Evolutionary conservation across 306 rosid species (phyloP).

Genomic region (Fragaria ananassa): DNA sequence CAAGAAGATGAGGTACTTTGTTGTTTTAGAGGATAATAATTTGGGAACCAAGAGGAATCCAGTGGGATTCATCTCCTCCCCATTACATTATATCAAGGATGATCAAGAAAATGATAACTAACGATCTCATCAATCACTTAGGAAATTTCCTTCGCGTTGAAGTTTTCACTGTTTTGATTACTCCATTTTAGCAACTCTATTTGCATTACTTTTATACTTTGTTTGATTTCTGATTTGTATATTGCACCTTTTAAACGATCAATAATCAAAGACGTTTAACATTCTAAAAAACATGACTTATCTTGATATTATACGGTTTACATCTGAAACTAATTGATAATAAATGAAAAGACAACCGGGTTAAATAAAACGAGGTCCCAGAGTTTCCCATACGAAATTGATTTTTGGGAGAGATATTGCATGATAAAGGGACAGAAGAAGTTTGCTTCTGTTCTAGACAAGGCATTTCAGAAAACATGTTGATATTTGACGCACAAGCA

Average conservation of each 20-base stretch:
- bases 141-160: not conserved
- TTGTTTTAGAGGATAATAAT: not conserved
- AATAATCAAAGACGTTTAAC: not conserved
- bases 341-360: too few species aligned
- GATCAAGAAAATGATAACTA: not conserved
- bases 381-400: not conserved
- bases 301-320: too few species aligned
- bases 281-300: not conserved
- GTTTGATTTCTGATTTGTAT: not conserved
- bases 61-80: not conserved
- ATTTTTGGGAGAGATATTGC: not conserved
- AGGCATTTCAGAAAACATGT: not conserved
- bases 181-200: not conserved
- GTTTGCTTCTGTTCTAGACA: not conserved
- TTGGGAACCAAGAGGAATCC: not conserved
- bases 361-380: not conserved
- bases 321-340: not conserved
- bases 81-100: not conserved
- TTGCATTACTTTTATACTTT: not conserved
- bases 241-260: not conserved
- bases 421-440: too few species aligned
- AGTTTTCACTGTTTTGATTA: constrained; percentile 1
- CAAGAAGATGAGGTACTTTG: not conserved
- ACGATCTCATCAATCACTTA: not conserved
- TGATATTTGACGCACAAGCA: constrained; percentile 37